These are phyloP conservation scores for Fusarium albidum DNA, from an alignment of 2,329 filamentous ascomycete species.

Conservation along the genomic window DNA sequence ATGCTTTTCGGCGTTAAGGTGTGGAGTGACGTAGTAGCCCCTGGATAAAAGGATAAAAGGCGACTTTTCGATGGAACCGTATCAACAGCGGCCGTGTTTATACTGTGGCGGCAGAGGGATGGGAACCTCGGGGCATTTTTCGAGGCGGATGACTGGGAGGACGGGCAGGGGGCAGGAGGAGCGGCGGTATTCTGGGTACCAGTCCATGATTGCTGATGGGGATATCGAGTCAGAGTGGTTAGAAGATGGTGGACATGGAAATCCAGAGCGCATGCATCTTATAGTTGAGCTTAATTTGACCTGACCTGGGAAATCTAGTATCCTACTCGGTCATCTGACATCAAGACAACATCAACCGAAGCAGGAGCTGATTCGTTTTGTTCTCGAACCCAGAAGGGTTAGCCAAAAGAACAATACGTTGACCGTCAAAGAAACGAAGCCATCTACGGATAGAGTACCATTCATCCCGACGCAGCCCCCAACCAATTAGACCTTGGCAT, in stretches of 20 bases:
- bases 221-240: not conserved
- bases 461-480: no score
- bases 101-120: constrained; percentile 2
- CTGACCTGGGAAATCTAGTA: not conserved
- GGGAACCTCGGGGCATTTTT: constrained; percentile 2
- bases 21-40: constrained; percentile 31
- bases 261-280: not conserved
- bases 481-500: no score
- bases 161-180: not conserved
- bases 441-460: no score
- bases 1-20: not conserved
- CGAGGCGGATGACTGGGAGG: not conserved
- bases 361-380: not conserved
- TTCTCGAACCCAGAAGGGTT: not conserved
- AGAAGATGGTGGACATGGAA: not conserved
- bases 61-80: no score
- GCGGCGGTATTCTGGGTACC: not conserved
- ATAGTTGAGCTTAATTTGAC: no score
- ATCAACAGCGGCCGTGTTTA: no score
- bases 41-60: no score
- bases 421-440: no score
- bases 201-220: constrained; percentile 2
- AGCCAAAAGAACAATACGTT: not conserved
- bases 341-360: constrained; percentile 1
- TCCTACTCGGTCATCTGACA: not conserved